Base-by-base conservation (phyloP, 495 filamentous ascomycete genomes). In the Annulohypoxylon nitens region DNA sequence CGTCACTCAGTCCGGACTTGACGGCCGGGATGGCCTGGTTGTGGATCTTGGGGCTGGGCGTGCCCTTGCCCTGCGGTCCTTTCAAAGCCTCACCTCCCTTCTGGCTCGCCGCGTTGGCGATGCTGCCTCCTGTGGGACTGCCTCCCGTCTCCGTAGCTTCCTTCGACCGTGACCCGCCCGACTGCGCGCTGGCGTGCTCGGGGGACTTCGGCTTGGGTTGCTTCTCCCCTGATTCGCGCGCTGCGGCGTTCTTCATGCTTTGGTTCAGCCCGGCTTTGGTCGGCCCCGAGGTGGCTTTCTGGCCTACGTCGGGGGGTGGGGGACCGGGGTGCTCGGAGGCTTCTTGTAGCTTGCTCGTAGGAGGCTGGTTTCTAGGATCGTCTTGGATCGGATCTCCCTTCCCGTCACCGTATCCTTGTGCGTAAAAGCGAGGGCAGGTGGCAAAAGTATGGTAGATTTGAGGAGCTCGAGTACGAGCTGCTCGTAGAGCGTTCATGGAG, bases 41-140 rank as follows among this genome's bases (percentile, higher is more conserved):
- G 64, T 76, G 69, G 60, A 88, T 83, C 76, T 85, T 86, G 65
- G 86, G 85, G 69, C 79, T 76, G 11, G 82, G 68, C 7, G 79
- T 79, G 11, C 78, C 71, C 59, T 79, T 70, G 59, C 76, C 74
- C 50, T 76, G 67, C n/a, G 82, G 84, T 61, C 81, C 80, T 39
- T 83, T 77, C 16, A 85, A 78, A 10, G 77, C 78, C 63, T 79
- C 64, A 60, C 83, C 83, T 68, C 83, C 81, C 4, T 76, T 78
- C 2, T 79, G 83, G 50, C 76, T 74, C 47, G 79, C 81, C 26
- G 68, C 76, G 23, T 77, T 78, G 51, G 75, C 78, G 58, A 75
- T 78, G 8, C 70, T 70, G 30, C 78, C 81, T 45, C 70, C 71
- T 33, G 75, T 76, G 25, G 74, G 74, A 61, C 78, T 75, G 2